phyloP scores from a whole-genome alignment of 306 rosid genomes.

The Glycine tomentella region DNA sequence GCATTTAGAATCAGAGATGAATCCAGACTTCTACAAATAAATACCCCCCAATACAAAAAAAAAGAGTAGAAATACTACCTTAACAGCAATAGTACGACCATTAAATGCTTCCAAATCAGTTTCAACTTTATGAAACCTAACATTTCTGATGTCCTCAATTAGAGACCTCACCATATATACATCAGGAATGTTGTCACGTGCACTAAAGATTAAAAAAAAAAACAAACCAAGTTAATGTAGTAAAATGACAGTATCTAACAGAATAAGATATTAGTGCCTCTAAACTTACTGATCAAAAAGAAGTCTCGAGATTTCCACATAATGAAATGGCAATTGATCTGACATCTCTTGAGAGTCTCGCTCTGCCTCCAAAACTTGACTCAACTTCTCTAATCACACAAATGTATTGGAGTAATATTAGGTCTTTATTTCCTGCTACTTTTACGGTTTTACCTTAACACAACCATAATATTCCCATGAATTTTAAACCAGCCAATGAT shows the following conservation, averaged over 20 bases:
- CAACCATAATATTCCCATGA: slow-evolving; percentile 18
- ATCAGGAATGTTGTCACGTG: slow-evolving; percentile 82
- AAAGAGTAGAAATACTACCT: slow-evolving; percentile 59
- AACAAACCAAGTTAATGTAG: slow-evolving; percentile 21
- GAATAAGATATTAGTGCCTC: slow-evolving; percentile 19
- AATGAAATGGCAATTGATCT: slow-evolving; percentile 90
- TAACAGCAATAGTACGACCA: slow-evolving; percentile 90
- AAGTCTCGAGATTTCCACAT: slow-evolving; percentile 88
- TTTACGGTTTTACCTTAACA: background rate
- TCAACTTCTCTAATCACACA: slow-evolving; percentile 76
- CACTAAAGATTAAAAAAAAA: slow-evolving; percentile 61
- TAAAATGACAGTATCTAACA: slow-evolving; percentile 32
- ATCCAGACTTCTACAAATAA: slow-evolving; percentile 16
- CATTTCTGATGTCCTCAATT: slow-evolving; percentile 90
- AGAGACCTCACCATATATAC: slow-evolving; percentile 91
- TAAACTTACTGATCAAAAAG: slow-evolving; percentile 77
- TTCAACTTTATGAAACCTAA: slow-evolving; percentile 93
- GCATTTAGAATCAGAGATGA: background rate
- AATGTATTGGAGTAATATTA: slow-evolving; percentile 34
- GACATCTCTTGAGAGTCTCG: slow-evolving; percentile 88
- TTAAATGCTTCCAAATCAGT: slow-evolving; percentile 85
- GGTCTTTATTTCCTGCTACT: slow-evolving; percentile 1
- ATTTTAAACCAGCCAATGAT: slow-evolving; percentile 6
- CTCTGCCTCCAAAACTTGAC: slow-evolving; percentile 85
- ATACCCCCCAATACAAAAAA: background rate